Base-by-base conservation (phyloP, 2,329 filamentous ascomycete genomes). In the Geosmithia flava region DNA sequence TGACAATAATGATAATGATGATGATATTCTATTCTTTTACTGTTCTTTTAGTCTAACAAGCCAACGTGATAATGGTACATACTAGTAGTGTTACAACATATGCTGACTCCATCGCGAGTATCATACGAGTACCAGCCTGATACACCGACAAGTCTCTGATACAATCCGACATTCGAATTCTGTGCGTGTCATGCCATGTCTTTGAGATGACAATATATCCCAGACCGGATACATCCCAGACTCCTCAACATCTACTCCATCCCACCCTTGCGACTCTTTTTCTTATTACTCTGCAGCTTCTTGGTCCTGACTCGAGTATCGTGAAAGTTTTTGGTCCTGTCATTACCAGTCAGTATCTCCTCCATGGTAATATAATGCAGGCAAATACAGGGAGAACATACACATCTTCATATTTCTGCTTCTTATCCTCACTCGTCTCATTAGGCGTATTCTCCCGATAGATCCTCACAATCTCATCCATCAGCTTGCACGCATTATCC, bases 401-500 rank as follows among this genome's bases (percentile, higher is more conserved):
- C 75, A 74, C 56, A 27, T 64, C 62, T 47, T 69, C 62, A 48
- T 75, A 63, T 52, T 76, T 78, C 57, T 70, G 65, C 42, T 61
- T 64, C 59, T 71, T 77, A 20, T 68, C 66, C 1, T 55, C 54
- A 48, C 65, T 70, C 2, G 73, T 71, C 52, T 68, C 67, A 2
- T 66, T 65, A 0, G 75, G 75, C 2, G 74, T 69, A 2, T 60
- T 60, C 37, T 66, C 65, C 2, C 60, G 58, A 50, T 75, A 78
- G 45, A 78, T 71, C 27, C 62, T 63, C 27, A 58, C 59, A 11
- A 78, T 53, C 57, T 78, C 75, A 2, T 72, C 64, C 2, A 65
- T 51, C 1, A 78, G 61, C 55, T 78, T 75, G 20, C 59, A 57
- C 30, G 65, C 65, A 55, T 80, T 81, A 40, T 78, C 72, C 1